Evolutionary conservation across 768 basidiomycete genomes (phyloP), one percentile per base, ranked within the genome.

Genomic region (Roridomyces roridus): DNA sequence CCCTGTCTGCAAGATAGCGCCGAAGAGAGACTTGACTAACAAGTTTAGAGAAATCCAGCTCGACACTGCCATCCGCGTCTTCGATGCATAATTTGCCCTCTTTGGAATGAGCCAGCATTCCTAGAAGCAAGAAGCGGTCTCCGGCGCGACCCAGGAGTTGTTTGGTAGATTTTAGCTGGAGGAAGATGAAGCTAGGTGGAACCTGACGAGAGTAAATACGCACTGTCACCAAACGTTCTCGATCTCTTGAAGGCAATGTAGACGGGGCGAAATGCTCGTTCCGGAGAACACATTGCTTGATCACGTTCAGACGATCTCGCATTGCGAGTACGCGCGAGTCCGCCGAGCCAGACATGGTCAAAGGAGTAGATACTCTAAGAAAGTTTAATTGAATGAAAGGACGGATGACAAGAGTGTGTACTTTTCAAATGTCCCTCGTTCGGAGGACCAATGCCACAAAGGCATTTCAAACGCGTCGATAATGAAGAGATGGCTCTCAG

Each of bases 241-340:
- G 78, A 72, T 98, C 93, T 48, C 87, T 85, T 15, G 94, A 95
- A 37, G 94, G 92, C 35, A 98, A 73, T 0, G 94, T 95, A 6
- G 96, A 96, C 3, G 97, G 96, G 2, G 94, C 94, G 73, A 99
- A 99, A 71, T 98, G 95, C 69, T 99, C 97, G 67, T 98, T 98
- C 36, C 97, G 81, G 35, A 98, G 77, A 25, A 98, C 86, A 66
- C 92, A 90, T 74, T 98, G 96, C 69, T 88, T 91, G 65, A 98
- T 94, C 46, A 98, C 86, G 68, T 92, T 85, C 60, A 96, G 80
- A 46, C 96, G 78, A 70, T 98, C 92, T 29, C 96, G 84, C 24
- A 92, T 77, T 41, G 92, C 89, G 25, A 80, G 74, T 31, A 94
- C 85, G 59, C 94, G 84, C 8, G 92, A 91, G 26, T 94, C 88